Evolutionary conservation across 2,329 filamentous ascomycete genomes (phyloP), one percentile per base, ranked within the genome.

Genomic region (Sclerotinia glacialis): DNA sequence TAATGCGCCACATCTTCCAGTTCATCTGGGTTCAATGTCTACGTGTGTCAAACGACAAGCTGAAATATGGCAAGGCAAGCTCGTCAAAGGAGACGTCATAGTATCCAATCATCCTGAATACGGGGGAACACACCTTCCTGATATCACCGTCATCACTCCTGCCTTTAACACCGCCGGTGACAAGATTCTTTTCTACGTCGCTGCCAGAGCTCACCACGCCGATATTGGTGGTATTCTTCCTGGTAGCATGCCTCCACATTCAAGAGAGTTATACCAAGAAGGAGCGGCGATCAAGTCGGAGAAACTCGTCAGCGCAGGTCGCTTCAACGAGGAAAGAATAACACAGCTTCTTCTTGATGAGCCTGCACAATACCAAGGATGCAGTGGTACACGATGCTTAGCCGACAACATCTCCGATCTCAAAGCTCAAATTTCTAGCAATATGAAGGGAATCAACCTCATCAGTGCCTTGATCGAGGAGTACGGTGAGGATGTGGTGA

Each of bases 61-160:
- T 6, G 84, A 90, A 72, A 91, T 93, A 66, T 95, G 91, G 90
- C 84, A 87, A 72, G 90, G 89, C 7, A 91, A 89, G 71, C 79
- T 95, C 63, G 90, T 91, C 73, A 87, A 85, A 66, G 91, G 91
- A 42, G 91, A 95, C 76, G 91, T 95, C 0, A 84, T 95, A 52
- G 90, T 94, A 7, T 91, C 90, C 0, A 95, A 95, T 72, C 91
- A 95, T 74, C 91, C 91, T 0, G 91, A 92, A 76, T 93, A 88
- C 73, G 91, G 91, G 44, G 91, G 91, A 50, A 96, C 92, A 0
- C 91, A 95, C 79, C 79, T 94, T 28, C 91, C 91, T 1, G 91
- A 95, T 74, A 92, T 95, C 62, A 95, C 91, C 0, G 88, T 93
- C 31, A 84, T 92, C 62, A 93, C 91, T 40, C 91, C 91, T 0